Percentiles rank a stretch among this genome's conserved stretches.
Conservation (phyloP, 805 yeast genomes). For the Limtongia smithiae region DNA sequence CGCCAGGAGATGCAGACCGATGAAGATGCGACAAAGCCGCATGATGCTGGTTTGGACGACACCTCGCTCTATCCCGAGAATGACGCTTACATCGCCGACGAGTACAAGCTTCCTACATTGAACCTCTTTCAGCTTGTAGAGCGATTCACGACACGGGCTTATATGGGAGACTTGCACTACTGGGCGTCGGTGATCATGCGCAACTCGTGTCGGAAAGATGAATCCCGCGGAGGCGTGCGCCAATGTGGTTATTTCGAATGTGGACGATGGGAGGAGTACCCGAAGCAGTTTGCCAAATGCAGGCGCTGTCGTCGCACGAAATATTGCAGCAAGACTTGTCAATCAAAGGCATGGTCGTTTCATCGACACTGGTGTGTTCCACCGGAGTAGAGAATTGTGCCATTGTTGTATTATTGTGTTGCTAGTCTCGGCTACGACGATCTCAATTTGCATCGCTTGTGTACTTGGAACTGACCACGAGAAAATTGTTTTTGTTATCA, state of each 20-base stretch:
- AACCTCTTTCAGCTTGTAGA: conserved; percentile 91
- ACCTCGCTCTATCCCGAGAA: conserved; percentile 22
- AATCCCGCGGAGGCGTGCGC: conserved; percentile 78
- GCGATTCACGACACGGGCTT: conserved; percentile 68
- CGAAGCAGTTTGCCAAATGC: conserved; percentile 92
- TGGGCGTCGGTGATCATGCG: conserved; percentile 99
- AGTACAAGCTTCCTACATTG: conserved; percentile 43
- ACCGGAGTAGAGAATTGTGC: conserved; percentile 14
- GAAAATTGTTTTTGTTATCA: background rate
- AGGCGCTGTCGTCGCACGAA: conserved; percentile 91
- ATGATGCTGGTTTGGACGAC: conserved; percentile 10
- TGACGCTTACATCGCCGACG: conserved; percentile 41
- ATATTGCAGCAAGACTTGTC: conserved; percentile 91
- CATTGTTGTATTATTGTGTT: background rate
- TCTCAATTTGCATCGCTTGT: too few relatives aligned
- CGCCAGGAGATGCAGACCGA: conserved; percentile 28
- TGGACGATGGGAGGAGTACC: conserved; percentile 89
- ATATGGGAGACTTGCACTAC: conserved; percentile 78
- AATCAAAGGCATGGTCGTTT: conserved; percentile 83
- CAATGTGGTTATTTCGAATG: conserved; percentile 93
- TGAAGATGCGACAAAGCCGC: background rate
- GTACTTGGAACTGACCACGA: too few relatives aligned
- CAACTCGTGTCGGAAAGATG: conserved; percentile 90
- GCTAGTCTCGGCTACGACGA: too few relatives aligned
- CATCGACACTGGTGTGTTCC: conserved; percentile 86